Evolutionary conservation across 225 moss, liverwort and hornwort genomes (phyloP).

Genomic region (Climacium dendroides): DNA sequence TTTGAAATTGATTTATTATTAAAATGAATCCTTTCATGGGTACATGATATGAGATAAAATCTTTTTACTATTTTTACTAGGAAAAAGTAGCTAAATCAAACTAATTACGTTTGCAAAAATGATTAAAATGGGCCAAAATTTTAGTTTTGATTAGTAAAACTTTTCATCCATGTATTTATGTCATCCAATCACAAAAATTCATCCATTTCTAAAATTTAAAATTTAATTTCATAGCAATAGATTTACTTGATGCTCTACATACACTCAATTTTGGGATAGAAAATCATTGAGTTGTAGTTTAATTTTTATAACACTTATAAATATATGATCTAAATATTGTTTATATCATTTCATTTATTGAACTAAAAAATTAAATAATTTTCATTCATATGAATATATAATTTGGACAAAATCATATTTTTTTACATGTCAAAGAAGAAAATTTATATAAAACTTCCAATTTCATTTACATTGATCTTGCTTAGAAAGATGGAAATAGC

Average conservation of each 20-base stretch:
- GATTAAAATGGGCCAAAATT: background rate
- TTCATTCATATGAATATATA: background rate
- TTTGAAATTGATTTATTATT: background rate
- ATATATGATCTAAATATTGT: background rate
- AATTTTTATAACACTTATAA: background rate
- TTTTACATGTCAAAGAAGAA: background rate
- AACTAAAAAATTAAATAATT: too few species aligned
- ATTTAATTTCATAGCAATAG: background rate
- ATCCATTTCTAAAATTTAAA: too few species aligned
- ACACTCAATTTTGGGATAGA: background rate
- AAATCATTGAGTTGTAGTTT: too few species aligned
- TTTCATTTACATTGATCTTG: background rate
- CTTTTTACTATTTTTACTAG: fast-evolving
- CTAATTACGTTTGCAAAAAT: too few species aligned
- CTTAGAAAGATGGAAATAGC: slow-evolving; percentile 11
- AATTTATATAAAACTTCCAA: background rate
- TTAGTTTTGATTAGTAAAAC: background rate
- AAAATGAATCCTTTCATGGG: background rate
- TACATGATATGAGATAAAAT: too few species aligned
- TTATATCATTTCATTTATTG: too few species aligned
- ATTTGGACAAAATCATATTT: background rate
- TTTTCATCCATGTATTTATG: background rate
- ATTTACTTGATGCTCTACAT: too few species aligned
- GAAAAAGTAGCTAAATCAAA: too few species aligned
- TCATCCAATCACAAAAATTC: background rate